Base-by-base conservation (phyloP, 179 eudicot species). In the Beta corolliflora region DNA sequence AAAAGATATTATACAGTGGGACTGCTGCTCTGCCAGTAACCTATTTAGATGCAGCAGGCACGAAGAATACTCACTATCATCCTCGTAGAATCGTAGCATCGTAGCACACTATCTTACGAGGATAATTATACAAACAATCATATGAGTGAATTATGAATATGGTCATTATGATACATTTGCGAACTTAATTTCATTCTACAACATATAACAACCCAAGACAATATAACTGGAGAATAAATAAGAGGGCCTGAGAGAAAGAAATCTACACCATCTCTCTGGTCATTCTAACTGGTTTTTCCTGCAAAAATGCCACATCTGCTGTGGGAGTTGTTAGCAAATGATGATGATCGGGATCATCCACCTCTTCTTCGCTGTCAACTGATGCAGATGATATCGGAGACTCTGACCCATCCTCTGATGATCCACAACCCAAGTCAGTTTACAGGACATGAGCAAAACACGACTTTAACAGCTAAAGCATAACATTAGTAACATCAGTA, bases 201-300 rank as follows among this genome's bases (percentile, higher is more conserved):
- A 54, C 58, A 79, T 23, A 64, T 66, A 59, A 46, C 48, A 36
- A 56, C 60, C 48, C 65, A 29, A 45, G 54, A 65, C 29, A 64
- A 44, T 31, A 70, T 0, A 21, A 10, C 46, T 53, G 1, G 50
- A 64, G 50, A n/a, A 31, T 23, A 50, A 56, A n/a, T 9, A 60
- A 54, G 46, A 36, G 18, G 10, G n/a, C n/a, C 3, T 2, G n/a
- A n/a, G n/a, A 18, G n/a, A 45, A 25, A 66, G 21, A 54, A 82
- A 54, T 76, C 85, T 87, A 89, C 36, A 84, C 83, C 16, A 81
- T 79, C 73, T 90, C 92, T 58, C 82, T 82, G 21, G 89, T 85
- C 73, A 90, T 86, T 84, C 78, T 88, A 74, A 85, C 91, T 13
- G 95, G 87, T 68, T 85, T 87, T 82, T 90, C 93, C 87, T 85